Percentiles rank a stretch among this genome's conserved stretches.
Conservation (phyloP, 805 yeast species). For the Zygotorulaspora danielsina region DNA sequence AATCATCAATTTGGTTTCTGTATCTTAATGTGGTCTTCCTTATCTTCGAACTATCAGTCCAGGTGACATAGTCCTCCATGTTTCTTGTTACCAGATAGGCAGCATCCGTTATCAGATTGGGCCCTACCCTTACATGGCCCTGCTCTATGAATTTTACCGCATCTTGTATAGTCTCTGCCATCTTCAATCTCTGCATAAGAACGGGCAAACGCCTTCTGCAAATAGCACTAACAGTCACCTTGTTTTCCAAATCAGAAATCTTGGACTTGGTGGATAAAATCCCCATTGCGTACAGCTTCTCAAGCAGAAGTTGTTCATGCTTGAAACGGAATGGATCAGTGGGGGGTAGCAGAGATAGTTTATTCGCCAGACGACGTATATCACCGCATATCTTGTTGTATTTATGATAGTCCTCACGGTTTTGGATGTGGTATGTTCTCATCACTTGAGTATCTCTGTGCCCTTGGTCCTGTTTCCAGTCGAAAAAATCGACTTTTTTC, state of each 20-base stretch:
- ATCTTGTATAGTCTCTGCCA: slow-evolving; percentile 86
- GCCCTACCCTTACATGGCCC: slow-evolving; percentile 97
- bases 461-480: slow-evolving; percentile 95
- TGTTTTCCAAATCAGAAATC: slow-evolving; percentile 86
- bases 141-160: slow-evolving; percentile 92
- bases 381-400: slow-evolving; percentile 93
- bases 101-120: slow-evolving; percentile 91
- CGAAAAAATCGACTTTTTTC: slow-evolving; percentile 92
- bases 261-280: slow-evolving; percentile 82
- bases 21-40: slow-evolving; percentile 83
- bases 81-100: slow-evolving; percentile 89
- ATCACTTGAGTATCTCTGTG: slow-evolving; percentile 96
- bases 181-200: slow-evolving; percentile 87
- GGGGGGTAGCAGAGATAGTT: slow-evolving; percentile 78
- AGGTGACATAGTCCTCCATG: slow-evolving; percentile 93
- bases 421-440: slow-evolving; percentile 89
- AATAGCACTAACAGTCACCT: slow-evolving; percentile 84
- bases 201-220: slow-evolving; percentile 92
- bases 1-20: slow-evolving; percentile 68
- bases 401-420: slow-evolving; percentile 92
- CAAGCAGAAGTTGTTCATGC: slow-evolving; percentile 83
- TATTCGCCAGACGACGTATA: slow-evolving; percentile 80
- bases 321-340: slow-evolving; percentile 81
- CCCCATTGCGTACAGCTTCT: slow-evolving; percentile 86
- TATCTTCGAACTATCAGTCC: slow-evolving; percentile 97